Conservation (phyloP, 2,329 filamentous ascomycete genomes). For the Aspergillus oerlinghausenensis region DNA sequence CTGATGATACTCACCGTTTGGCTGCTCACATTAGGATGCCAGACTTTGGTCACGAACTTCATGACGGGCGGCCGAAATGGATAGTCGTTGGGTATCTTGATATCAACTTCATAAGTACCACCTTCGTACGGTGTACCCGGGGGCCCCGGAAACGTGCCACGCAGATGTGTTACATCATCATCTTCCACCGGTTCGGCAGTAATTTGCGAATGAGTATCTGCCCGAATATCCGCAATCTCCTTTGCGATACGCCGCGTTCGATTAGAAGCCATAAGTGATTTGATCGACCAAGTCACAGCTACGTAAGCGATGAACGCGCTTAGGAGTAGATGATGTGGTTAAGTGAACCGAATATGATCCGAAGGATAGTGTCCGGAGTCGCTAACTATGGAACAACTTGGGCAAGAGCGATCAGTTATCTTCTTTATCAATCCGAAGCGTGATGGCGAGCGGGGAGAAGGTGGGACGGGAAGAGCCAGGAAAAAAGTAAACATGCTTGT, state of each 20-base stretch:
- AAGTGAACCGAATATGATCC: neutral
- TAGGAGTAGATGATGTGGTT: neutral
- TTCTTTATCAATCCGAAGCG: neutral
- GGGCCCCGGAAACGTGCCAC: slow-evolving; percentile 77
- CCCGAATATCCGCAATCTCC: slow-evolving; percentile 46
- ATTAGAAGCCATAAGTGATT: slow-evolving; percentile 49
- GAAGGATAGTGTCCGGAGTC: neutral
- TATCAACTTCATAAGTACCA: slow-evolving; percentile 75
- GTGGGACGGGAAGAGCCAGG: neutral
- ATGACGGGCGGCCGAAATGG: slow-evolving; percentile 90
- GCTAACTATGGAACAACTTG: neutral
- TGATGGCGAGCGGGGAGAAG: neutral
- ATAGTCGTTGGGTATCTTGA: slow-evolving; percentile 81
- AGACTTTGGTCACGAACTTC: slow-evolving; percentile 88
- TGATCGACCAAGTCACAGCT: slow-evolving; percentile 1
- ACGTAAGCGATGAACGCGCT: neutral
- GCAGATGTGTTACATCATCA: slow-evolving; percentile 73
- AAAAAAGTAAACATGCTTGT: neutral
- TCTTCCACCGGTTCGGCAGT: slow-evolving; percentile 60
- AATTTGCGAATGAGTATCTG: slow-evolving; percentile 73
- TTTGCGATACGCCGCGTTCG: slow-evolving; percentile 52
- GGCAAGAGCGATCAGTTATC: neutral
- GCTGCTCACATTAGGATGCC: slow-evolving; percentile 95
- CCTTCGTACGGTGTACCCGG: slow-evolving; percentile 92
- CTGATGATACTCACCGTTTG: slow-evolving; percentile 64